Evolutionary conservation across 805 yeast species (phyloP), one percentile per base, ranked within the genome.

Genomic region (Wickerhamomyces sydowiorum): DNA sequence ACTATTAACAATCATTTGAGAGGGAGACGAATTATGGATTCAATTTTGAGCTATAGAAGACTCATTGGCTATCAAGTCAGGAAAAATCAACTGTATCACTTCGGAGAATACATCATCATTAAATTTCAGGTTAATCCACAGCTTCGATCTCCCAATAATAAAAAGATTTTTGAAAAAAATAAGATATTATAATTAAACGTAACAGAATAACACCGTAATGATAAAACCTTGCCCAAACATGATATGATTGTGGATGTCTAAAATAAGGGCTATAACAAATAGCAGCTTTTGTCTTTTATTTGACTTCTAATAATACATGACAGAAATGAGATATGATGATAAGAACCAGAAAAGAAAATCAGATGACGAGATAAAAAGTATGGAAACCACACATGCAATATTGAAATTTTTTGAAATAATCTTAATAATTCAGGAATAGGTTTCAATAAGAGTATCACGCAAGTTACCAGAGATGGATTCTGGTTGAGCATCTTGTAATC

Each of bases 401-500:
- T 15, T 14, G 18, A 29, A 29, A 15, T n/a, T 5, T 18, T 29
- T 17, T 9, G 33, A 19, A 32, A 13, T 24, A 32, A 21, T 18
- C 33, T 14, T 30, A 22, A 28, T 22, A 22, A 36, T 35, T 51
- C 70, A 87, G 48, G 93, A 82, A 67, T 88, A 87, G 39, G 96
- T 88, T 73, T 87, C 96, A 61, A 87, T 88, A 65, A 87, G 78
- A 44, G 96, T 88, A 61, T 87, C 96, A 70, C 96, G 83, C 69
- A 87, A 76, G 70, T 84, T 78, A 55, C 88, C 86, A 42, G 88
- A 75, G 49, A 87, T 86, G 43, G 90, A 73, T 49, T 86, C 93
- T 49, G 95, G 96, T 62, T 84, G 86, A 48, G 89, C 91, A 59
- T 87, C 96, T 65, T 88, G 95, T 55, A 87, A 73, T 69, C 88